Conservation (phyloP, 176 grass and related monocot genomes). For the Carex littledalei region DNA sequence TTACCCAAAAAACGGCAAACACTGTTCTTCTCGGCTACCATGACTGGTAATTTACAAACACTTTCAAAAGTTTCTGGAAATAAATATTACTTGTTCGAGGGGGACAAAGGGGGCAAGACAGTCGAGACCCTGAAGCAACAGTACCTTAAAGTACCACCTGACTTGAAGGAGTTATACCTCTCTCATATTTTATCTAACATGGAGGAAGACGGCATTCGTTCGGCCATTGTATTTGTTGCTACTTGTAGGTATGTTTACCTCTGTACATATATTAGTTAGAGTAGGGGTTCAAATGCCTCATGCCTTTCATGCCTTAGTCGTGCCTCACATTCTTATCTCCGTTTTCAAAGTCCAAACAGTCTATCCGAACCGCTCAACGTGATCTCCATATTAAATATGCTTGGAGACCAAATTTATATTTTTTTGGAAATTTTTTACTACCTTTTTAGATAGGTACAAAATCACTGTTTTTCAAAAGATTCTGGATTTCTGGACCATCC, state of each 20-base stretch:
- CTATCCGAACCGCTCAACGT: no score
- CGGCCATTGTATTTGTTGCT: conserved; percentile 74
- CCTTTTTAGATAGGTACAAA: no score
- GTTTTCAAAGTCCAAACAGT: no score
- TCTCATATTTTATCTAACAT: conserved; percentile 67
- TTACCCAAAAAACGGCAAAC: conserved; percentile 80
- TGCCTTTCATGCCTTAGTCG: no score
- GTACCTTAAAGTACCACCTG: conserved; percentile 53
- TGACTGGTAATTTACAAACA: conserved; percentile 69
- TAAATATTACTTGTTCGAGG: conserved; percentile 79
- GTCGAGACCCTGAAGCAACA: conserved; percentile 74
- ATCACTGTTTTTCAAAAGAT: no score
- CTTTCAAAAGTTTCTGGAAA: conserved; percentile 80
- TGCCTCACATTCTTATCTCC: no score
- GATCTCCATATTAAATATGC: no score
- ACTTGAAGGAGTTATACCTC: conserved; percentile 81
- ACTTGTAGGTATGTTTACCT: conserved; percentile 60
- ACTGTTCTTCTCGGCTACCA: conserved; percentile 93
- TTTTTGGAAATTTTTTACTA: no score
- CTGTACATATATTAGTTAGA: not conserved
- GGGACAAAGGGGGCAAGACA: conserved; percentile 86
- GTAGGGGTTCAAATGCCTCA: no score
- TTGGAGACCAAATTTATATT: no score
- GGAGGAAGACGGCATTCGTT: conserved; percentile 50
- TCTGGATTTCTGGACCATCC: no score